Percentiles rank a stretch among this genome's conserved stretches.
phyloP scores from a whole-genome alignment of 192 early-diverging fungal genomes.

The Podila clonocystis region DNA sequence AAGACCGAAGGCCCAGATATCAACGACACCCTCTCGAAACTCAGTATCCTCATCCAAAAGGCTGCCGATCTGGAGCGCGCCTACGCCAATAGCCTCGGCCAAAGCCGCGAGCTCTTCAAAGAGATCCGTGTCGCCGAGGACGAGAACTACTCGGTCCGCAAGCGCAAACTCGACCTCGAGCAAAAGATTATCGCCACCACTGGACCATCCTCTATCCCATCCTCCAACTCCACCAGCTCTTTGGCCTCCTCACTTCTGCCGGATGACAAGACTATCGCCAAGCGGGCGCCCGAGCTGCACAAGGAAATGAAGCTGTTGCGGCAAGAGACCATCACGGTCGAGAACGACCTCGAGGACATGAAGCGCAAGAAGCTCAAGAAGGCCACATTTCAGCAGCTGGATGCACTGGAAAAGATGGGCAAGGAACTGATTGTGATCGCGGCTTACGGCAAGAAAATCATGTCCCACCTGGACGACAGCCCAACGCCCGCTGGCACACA shows the following conservation, averaged over 20 bases:
- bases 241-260: background rate
- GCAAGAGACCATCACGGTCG: constrained; percentile 36
- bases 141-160: constrained; percentile 37
- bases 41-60: constrained; percentile 34
- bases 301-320: constrained; percentile 42
- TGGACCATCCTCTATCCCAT: background rate
- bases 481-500: constrained; percentile 39
- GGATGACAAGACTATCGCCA: background rate
- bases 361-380: constrained; percentile 42
- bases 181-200: constrained; percentile 13
- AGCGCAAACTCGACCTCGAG: constrained; percentile 43
- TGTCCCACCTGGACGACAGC: constrained; percentile 32
- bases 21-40: constrained; percentile 33
- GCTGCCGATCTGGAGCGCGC: constrained; percentile 42
- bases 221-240: background rate
- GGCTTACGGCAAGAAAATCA: constrained; percentile 26
- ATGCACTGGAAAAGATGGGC: constrained; percentile 42
- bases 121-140: constrained; percentile 43
- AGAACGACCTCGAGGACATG: constrained; percentile 44
- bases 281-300: constrained; percentile 23
- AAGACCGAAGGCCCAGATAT: constrained; percentile 50
- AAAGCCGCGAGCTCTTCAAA: constrained; percentile 41
- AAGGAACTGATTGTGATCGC: constrained; percentile 47
- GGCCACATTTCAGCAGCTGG: constrained; percentile 31
- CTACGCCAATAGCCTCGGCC: constrained; percentile 23